Evolutionary conservation across 2,329 filamentous ascomycete genomes (phyloP), one percentile per base, ranked within the genome.

Genomic region (Macrophomina tecta): DNA sequence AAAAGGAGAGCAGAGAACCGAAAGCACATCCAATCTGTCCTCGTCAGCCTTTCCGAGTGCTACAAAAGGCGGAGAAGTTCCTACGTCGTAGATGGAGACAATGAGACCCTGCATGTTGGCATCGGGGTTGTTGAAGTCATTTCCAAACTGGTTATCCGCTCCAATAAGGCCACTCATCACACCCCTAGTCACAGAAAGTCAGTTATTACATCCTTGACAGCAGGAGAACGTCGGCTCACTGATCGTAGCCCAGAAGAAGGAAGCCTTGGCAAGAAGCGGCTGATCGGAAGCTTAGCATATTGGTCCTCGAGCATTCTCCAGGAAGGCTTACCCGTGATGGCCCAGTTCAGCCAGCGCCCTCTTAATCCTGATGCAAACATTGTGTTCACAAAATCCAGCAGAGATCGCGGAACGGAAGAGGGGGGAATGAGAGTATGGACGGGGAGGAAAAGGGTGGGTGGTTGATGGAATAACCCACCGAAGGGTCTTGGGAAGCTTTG

Each of bases 111-210:
- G 77, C 73, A 81, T 76, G 18, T 72, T 75, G 1, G 76, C 71
- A 64, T 77, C 74, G 0, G 79, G 78, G 23, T 76, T 72, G 65
- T 75, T 70, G 70, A 81, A 80, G 42, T 81, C 77, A 9, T 69
- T 71, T 2, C 75, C 77, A 65, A 82, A 82, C 23, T 73, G 72
- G 60, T 81, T 81, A 46, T 81, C 72, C 5, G 80, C 80, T 7
- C 80, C 76, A 49, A 78, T 75, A 34, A 75, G 72, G 36, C 75
- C 73, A 23, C 71, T 69, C 72, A 76, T 76, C 9, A 76, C 9
- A 76, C 76, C 72, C 69, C 72, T 68, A 23, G 68, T n/a, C 4
- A 49, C 32, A 49, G 7, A 53, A 40, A 42, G 49, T 48, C 38
- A 42, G 32, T 14, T 12, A 18, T 52, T 38, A n/a, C 16, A 18